Percentiles rank a stretch among this genome's conserved stretches.
Conservation (phyloP, 1,139 yeast genomes). For the Yamadazyma conglobata region DNA sequence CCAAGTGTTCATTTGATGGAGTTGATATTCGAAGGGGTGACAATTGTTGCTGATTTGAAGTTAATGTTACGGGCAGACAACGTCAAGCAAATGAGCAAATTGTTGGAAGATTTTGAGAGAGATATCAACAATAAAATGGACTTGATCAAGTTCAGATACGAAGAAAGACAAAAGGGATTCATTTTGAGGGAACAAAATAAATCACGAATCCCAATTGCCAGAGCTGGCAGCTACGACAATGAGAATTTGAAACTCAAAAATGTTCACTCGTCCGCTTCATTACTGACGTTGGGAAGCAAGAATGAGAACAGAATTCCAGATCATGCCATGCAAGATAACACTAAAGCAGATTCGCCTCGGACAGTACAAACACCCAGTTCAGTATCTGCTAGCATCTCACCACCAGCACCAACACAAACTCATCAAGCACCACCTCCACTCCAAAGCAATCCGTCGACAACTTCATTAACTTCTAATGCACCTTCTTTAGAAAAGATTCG, state of each 20-base stretch:
- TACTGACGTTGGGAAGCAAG: slow-evolving; percentile 9
- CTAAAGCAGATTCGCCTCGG: too few relatives aligned
- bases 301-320: too few relatives aligned
- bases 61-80: slow-evolving; percentile 60
- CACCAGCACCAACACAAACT: not conserved
- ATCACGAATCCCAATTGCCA: slow-evolving; percentile 7
- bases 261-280: slow-evolving; percentile 10
- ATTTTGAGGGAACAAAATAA: slow-evolving; percentile 4
- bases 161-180: slow-evolving; percentile 7
- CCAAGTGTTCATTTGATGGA: slow-evolving; percentile 57
- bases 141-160: slow-evolving; percentile 7
- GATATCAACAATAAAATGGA: slow-evolving; percentile 23
- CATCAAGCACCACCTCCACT: slow-evolving; percentile 1
- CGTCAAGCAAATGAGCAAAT: slow-evolving; percentile 53
- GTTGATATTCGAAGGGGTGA: slow-evolving; percentile 56
- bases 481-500: slow-evolving; percentile 20
- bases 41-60: slow-evolving; percentile 60
- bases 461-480: slow-evolving; percentile 1
- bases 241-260: slow-evolving; percentile 5
- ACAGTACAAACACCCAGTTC: too few relatives aligned
- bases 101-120: slow-evolving; percentile 33
- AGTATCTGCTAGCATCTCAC: too few relatives aligned
- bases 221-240: slow-evolving; percentile 11
- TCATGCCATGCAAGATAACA: too few relatives aligned
- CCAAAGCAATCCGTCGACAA: slow-evolving; percentile 1